Conservation (phyloP, 495 filamentous ascomycete genomes). For the Lasiosphaeris hirsuta region DNA sequence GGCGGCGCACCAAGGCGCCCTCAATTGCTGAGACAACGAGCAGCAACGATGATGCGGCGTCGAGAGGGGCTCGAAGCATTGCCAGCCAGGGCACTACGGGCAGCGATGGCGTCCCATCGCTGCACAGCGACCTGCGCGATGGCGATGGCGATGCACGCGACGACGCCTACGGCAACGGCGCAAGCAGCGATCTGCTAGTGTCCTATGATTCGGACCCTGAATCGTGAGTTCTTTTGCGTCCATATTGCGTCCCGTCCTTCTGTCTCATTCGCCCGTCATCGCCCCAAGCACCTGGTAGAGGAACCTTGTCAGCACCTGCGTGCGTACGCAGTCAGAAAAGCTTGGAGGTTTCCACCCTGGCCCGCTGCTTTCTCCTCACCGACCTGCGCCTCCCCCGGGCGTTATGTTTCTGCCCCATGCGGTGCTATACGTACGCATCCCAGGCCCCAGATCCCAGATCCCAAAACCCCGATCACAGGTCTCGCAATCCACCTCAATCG, state of each 20-base stretch:
- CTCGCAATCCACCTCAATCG: too few species aligned
- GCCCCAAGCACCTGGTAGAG: neutral
- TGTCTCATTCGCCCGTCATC: neutral
- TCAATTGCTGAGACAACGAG: conserved; percentile 21
- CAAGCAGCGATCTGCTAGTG: conserved; percentile 12
- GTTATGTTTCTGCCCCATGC: conserved; percentile 11
- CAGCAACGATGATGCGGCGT: conserved; percentile 25
- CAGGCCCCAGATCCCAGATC: too few species aligned
- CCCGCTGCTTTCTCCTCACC: neutral
- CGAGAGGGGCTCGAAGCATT: conserved; percentile 15
- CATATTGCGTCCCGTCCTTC: neutral
- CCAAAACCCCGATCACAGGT: too few species aligned
- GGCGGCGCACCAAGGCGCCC: conserved; percentile 38
- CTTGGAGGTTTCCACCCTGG: neutral
- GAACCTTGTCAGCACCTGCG: neutral
- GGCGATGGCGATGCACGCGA: neutral
- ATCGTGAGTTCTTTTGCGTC: conserved; percentile 15
- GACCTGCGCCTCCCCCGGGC: conserved; percentile 23
- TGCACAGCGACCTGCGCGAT: neutral
- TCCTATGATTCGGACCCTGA: conserved; percentile 27
- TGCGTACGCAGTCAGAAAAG: neutral
- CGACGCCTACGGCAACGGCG: conserved; percentile 19
- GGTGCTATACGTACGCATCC: neutral
- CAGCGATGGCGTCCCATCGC: conserved; percentile 23
- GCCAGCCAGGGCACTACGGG: conserved; percentile 23